Conservation (phyloP, 2,329 filamentous ascomycete genomes). For the Thielaviopsis cerberus region DNA sequence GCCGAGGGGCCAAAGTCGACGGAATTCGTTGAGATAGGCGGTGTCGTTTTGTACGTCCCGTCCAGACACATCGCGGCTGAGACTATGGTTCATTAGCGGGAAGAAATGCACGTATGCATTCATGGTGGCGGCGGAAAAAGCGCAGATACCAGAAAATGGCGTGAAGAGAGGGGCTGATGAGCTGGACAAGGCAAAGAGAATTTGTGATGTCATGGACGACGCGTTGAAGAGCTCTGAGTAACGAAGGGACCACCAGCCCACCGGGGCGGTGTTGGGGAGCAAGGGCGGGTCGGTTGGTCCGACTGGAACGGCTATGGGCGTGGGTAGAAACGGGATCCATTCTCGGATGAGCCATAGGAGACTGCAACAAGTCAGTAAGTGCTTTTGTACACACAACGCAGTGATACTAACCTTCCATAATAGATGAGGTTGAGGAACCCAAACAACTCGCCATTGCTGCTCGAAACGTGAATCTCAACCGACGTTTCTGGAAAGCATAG, state of each 20-base stretch:
- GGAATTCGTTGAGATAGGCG: constrained; percentile 1
- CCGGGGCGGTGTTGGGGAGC: constrained; percentile 21
- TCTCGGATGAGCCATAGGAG: constrained; percentile 25
- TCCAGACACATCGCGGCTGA: constrained; percentile 13
- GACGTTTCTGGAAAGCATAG: constrained; percentile 21
- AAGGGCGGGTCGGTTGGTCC: constrained; percentile 24
- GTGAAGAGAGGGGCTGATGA: constrained; percentile 17
- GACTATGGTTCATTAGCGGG: constrained; percentile 23
- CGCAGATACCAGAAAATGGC: constrained; percentile 27
- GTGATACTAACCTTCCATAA: constrained; percentile 21
- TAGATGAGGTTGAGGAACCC: constrained; percentile 26
- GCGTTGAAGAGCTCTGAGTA: constrained; percentile 21
- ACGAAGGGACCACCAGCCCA: constrained; percentile 23
- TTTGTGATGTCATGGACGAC: neutral
- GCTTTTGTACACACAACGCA: neutral
- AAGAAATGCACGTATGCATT: constrained; percentile 24
- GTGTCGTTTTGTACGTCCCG: neutral
- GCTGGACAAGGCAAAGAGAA: neutral
- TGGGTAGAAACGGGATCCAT: constrained; percentile 27
- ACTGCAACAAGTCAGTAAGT: constrained; percentile 14
- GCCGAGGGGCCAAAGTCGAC: constrained; percentile 1
- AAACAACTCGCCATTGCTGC: constrained; percentile 24
- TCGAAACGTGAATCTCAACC: constrained; percentile 22
- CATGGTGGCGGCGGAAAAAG: constrained; percentile 25
- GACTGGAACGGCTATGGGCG: constrained; percentile 17